Evolutionary conservation across 2,329 filamentous ascomycete species (phyloP).

Genomic region (Pseudopithomyces chartarum): DNA sequence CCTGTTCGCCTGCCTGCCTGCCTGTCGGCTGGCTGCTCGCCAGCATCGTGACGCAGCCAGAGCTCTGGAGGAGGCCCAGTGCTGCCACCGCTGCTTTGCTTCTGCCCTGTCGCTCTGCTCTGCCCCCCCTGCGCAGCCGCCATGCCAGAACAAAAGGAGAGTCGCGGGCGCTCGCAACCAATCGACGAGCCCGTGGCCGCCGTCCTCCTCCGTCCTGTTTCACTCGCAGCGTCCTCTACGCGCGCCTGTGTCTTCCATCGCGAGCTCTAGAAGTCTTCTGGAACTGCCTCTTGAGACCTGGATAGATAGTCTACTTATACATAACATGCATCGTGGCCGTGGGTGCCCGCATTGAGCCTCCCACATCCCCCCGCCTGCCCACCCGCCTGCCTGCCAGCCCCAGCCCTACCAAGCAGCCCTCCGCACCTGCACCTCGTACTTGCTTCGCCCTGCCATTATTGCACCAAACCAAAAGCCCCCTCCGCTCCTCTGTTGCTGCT

Average conservation of each 20-base stretch:
- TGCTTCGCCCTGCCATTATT: background rate
- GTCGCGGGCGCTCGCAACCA: conserved; percentile 1
- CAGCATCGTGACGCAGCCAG: background rate
- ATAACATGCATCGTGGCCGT: background rate
- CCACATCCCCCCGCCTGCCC: background rate
- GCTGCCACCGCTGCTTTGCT: background rate
- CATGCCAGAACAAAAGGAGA: background rate
- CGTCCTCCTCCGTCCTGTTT: conserved; percentile 3
- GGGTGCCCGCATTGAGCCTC: conserved; percentile 16
- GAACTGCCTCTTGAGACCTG: conserved; percentile 28
- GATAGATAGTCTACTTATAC: background rate
- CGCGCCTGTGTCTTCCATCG: conserved; percentile 10
- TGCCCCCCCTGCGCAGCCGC: background rate
- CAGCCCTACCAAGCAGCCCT: conserved; percentile 1
- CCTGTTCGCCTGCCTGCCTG: background rate
- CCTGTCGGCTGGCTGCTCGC: background rate
- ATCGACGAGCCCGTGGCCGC: conserved; percentile 1
- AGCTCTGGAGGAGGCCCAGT: background rate
- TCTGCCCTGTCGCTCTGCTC: no score
- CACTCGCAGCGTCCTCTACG: conserved; percentile 6
- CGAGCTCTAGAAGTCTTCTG: conserved; percentile 25
- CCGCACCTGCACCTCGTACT: conserved; percentile 14
- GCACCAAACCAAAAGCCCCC: background rate
- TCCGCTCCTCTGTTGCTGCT: background rate
- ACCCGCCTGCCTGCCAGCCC: background rate